Evolutionary conservation across 495 filamentous ascomycete genomes (phyloP), one percentile per base, ranked within the genome.

Genomic region (Tuber magnatum): DNA sequence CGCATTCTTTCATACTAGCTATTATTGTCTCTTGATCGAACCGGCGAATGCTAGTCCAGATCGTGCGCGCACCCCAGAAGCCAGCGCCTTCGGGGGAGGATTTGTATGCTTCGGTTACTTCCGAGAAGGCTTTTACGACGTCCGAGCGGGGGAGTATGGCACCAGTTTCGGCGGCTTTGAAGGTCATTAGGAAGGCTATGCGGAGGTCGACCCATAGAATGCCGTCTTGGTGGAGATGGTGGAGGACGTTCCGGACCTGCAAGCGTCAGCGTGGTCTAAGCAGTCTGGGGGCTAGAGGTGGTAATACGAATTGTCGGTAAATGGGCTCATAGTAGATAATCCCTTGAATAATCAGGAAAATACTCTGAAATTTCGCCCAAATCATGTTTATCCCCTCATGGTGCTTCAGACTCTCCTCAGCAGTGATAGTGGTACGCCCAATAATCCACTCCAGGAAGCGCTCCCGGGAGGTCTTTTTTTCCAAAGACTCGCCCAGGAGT

Each of bases 281-380:
- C 8, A 2, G 41, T 65, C 28, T 0, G 10, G 28, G 12, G 51
- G n/a, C 12, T 35, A 35, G 14, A 3, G 14, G n/a, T 42, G 38
- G 6, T 5, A 14, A 87, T 76, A 97, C 83, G 79, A 92, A 94
- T 40, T 85, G 85, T 39, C 93, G 90, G 84, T 93, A 94, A 73
- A 99, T 93, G 0, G 95, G 94, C 83, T 98, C 95, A 83, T 97
- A 97, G 84, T 89, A 91, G 28, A 97, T 84, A 40, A 97, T 87
- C 9, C 89, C 90, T 40, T 88, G 87, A 42, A 97, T 85, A 3
- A 93, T 86, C 0, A 85, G 84, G 83, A 97, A 95, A 69, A 88
- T 89, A 43, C 86, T 87, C 18, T 83, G 85, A 83, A 97, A 97
- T 82, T 93, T 92, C 24, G 85, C 81, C 92, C 93, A 97, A 72